Conservation (phyloP, 192 early-diverging fungal species). For the Rhizophagus clarus region DNA sequence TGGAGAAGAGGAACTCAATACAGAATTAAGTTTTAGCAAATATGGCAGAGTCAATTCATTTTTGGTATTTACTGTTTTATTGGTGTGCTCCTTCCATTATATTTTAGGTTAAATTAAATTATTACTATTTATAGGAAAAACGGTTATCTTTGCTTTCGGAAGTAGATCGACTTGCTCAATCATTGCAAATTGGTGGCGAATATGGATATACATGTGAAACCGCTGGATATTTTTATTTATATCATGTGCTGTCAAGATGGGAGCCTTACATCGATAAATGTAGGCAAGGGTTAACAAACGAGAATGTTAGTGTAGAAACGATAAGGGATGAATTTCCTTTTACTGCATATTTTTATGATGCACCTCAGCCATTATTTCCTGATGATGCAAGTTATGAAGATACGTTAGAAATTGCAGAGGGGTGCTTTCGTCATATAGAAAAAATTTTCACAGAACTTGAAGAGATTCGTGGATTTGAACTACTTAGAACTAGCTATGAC, state of each 20-base stretch:
- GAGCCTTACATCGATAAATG: conserved; percentile 55
- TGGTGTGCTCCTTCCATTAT: neutral
- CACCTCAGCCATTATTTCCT: conserved; percentile 72
- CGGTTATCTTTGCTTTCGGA: conserved; percentile 72
- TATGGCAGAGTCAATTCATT: conserved; percentile 94
- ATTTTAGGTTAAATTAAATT: neutral
- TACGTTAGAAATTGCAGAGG: conserved; percentile 62
- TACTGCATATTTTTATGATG: conserved; percentile 69
- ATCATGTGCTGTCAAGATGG: conserved; percentile 81
- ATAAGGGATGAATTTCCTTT: conserved; percentile 80
- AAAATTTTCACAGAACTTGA: conserved; percentile 86
- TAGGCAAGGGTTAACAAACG: conserved; percentile 31
- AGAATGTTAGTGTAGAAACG: conserved; percentile 23
- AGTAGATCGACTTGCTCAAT: conserved; percentile 77
- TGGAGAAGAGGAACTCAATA: conserved; percentile 87
- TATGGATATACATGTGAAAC: conserved; percentile 93
- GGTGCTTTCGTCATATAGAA: conserved; percentile 82
- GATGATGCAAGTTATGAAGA: conserved; percentile 50
- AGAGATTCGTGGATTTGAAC: conserved; percentile 93
- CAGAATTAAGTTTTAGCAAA: conserved; percentile 82
- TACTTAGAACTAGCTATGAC: conserved; percentile 76
- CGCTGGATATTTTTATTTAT: conserved; percentile 84
- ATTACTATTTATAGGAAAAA: conserved; percentile 48
- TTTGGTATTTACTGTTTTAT: conserved; percentile 39
- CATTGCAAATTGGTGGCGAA: conserved; percentile 78